Evolutionary conservation across 148 eudicot species (phyloP).

Genomic region (Fagopyrum esculentum): DNA sequence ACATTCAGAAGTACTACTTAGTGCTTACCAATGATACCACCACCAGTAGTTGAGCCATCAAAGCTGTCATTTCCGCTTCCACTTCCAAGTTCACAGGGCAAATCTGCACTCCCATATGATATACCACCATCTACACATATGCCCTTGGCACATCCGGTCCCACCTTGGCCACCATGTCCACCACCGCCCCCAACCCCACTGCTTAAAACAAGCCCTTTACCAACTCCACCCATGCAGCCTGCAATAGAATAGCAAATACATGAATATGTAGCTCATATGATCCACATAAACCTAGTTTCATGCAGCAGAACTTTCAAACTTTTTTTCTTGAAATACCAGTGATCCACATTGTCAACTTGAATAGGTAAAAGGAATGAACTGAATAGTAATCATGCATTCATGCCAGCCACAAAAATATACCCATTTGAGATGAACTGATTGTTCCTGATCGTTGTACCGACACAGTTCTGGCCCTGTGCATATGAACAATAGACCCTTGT

Average conservation of each 20-base stretch:
- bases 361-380: not conserved
- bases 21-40: slow-evolving; percentile 75
- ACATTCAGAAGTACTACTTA: not conserved
- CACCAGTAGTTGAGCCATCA: slow-evolving; percentile 64
- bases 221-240: slow-evolving; percentile 90
- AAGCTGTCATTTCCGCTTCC: slow-evolving; percentile 86
- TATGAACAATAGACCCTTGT: slow-evolving; percentile 89
- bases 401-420: slow-evolving; percentile 34
- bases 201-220: slow-evolving; percentile 48
- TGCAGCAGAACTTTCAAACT: not conserved
- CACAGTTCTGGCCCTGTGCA: slow-evolving; percentile 82
- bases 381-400: not conserved
- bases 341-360: not conserved
- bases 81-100: slow-evolving; percentile 99
- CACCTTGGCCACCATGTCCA: slow-evolving; percentile 97
- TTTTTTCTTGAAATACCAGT: not conserved
- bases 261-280: not conserved
- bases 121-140: slow-evolving; percentile 68
- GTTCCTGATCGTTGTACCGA: slow-evolving; percentile 55
- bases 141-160: slow-evolving; percentile 58
- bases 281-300: not conserved
- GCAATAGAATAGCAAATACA: slow-evolving; percentile 10
- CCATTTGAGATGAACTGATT: slow-evolving; percentile 80
- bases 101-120: slow-evolving; percentile 59
- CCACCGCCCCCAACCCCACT: slow-evolving; percentile 86